Evolutionary conservation across 2,329 filamentous ascomycete genomes (phyloP), one percentile per base, ranked within the genome.

Genomic region (Domatiomyces catenatus): DNA sequence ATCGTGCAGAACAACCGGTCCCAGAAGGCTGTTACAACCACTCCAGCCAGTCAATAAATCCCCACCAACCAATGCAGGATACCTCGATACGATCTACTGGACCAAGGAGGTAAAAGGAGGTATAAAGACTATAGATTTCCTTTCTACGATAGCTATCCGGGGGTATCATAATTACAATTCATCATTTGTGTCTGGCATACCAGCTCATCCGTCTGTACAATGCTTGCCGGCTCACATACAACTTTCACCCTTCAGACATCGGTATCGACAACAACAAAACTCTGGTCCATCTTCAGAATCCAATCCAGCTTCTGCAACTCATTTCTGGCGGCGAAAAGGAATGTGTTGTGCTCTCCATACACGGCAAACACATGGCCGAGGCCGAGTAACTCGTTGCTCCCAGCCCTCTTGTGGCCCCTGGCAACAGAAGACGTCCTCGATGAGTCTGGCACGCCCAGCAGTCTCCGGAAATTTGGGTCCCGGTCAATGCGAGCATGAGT

Each of bases 231-330:
- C n/a, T n/a, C n/a, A n/a, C n/a, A n/a, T n/a, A n/a, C n/a, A n/a
- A n/a, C n/a, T n/a, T n/a, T n/a, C 28, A 32, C 12, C 7, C 28
- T 32, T 32, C 28, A 39, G 32, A 39, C 5, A 39, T 39, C 32
- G 2, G 32, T 39, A 39, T 39, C 32, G 32, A 39, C 32, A 39
- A 39, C 52, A 50, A 80, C 79, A 64, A 76, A 81, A 58, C 83
- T 86, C 71, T 94, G 84, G 67, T 98, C 92, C 59, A 98, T 87
- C 62, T 84, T 83, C 66, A 93, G 77, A 59, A 98, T 94, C 92
- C 92, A 98, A 65, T 96, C 92, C 59, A 89, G 83, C 73, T 95
- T 94, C 66, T 95, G 89, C 47, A 82, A 77, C 70, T 95, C 90
- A 60, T 81, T 90, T 52, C 88, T 76, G 20, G 88, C 86, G 12